A percentile compares a stretch with the other conserved stretches of the same genome.
These are phyloP conservation scores for Malassezia cuniculi DNA, from an alignment of 1,284 basidiomycete genomes.

Conservation along the genomic window DNA sequence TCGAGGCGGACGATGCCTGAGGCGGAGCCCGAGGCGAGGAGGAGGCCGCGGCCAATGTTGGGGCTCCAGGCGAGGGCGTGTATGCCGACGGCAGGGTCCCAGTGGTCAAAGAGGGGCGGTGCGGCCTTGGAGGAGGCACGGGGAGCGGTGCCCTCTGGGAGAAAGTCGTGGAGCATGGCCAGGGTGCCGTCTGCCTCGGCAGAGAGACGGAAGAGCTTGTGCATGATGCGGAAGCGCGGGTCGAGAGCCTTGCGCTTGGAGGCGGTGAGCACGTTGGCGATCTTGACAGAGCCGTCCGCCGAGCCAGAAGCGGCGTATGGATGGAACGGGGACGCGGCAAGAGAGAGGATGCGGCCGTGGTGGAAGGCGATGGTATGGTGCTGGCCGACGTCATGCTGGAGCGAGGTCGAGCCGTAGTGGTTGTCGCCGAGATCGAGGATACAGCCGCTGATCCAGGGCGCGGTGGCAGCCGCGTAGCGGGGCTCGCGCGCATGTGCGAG, in stretches of 20 bases:
- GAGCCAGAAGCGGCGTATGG: slow-evolving; percentile 11
- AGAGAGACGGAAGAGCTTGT: slow-evolving; percentile 9
- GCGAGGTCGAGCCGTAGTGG: slow-evolving; percentile 9
- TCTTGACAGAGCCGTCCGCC: slow-evolving; percentile 10
- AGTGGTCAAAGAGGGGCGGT: background rate
- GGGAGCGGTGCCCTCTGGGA: slow-evolving; percentile 10
- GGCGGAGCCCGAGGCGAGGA: slow-evolving; percentile 8
- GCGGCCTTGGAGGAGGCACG: background rate
- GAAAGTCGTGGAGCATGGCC: slow-evolving; percentile 2
- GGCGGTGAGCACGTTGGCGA: slow-evolving; percentile 6
- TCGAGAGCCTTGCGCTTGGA: slow-evolving; percentile 9
- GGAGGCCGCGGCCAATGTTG: background rate
- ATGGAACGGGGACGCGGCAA: slow-evolving; percentile 8
- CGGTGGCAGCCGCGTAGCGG: slow-evolving; percentile 9
- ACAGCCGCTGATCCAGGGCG: slow-evolving; percentile 8
- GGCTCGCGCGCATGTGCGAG: slow-evolving; percentile 11
- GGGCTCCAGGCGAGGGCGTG: slow-evolving; percentile 7
- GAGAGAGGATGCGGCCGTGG: slow-evolving; percentile 4
- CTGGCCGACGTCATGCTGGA: slow-evolving; percentile 7
- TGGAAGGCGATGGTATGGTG: slow-evolving; percentile 13
- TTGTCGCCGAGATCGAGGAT: slow-evolving; percentile 10
- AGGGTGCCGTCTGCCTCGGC: background rate
- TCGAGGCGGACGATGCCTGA: slow-evolving; percentile 9
- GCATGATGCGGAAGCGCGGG: slow-evolving; percentile 8
- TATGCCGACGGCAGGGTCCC: slow-evolving; percentile 7